Conservation (phyloP, 257 asterid species). For the Pogostemon cablin region DNA sequence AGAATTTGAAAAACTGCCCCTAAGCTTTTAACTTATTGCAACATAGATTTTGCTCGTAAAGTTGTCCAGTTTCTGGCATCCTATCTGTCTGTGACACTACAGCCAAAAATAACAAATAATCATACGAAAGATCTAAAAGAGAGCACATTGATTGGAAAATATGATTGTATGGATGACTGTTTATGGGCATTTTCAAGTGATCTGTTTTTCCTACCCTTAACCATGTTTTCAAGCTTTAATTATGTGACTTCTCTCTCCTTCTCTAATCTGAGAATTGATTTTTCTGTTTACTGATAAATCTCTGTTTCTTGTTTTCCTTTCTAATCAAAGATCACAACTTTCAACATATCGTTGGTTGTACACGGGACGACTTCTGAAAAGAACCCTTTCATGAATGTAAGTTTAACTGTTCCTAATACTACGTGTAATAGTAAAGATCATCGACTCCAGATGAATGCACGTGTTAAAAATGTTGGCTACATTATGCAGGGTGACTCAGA, state of each 20-base stretch:
- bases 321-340: constrained; percentile 55
- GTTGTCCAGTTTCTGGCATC: not conserved
- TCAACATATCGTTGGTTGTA: constrained; percentile 87
- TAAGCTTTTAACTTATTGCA: not conserved
- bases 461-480: constrained; percentile 26
- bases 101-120: not conserved
- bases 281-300: constrained; percentile 20
- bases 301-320: constrained; percentile 25
- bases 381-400: constrained; percentile 56
- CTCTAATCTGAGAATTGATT: not conserved
- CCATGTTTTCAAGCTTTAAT: not conserved
- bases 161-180: not conserved
- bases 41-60: not conserved
- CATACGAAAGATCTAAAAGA: not conserved
- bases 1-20: too few species aligned
- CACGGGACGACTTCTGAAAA: constrained; percentile 80
- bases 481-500: constrained; percentile 65
- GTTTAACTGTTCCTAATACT: constrained; percentile 29
- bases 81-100: not conserved
- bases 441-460: not conserved
- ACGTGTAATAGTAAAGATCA: not conserved
- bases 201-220: too few species aligned
- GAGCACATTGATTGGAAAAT: not conserved
- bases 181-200: not conserved
- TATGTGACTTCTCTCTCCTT: not conserved